Conservation (phyloP, 2,329 filamentous ascomycete genomes). For the Calonectria pauciramosa region DNA sequence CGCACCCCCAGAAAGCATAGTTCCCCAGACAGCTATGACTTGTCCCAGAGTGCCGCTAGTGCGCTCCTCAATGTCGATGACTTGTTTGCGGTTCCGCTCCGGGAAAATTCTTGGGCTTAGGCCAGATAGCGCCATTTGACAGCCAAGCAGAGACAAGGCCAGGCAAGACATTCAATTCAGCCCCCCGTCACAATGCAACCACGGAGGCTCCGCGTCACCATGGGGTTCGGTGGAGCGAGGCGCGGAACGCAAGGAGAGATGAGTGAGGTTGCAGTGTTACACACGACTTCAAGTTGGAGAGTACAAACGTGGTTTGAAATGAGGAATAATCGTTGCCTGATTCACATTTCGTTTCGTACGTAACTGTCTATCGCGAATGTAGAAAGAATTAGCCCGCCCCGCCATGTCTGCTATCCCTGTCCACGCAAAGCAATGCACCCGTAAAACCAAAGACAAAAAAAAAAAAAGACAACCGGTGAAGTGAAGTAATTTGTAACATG, state of each 20-base stretch:
- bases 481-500: slow-evolving; percentile 32
- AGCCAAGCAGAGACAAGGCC: slow-evolving; percentile 18
- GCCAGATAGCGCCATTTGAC: slow-evolving; percentile 39
- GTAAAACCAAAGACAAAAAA: slow-evolving; percentile 9
- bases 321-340: slow-evolving; percentile 14
- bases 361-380: slow-evolving; percentile 22
- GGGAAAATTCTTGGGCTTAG: slow-evolving; percentile 19
- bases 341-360: slow-evolving; percentile 24
- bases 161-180: slow-evolving; percentile 24
- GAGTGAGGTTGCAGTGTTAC: background rate
- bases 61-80: background rate
- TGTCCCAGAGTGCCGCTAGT: slow-evolving; percentile 6
- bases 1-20: slow-evolving; percentile 10
- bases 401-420: background rate
- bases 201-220: slow-evolving; percentile 18
- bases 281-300: background rate
- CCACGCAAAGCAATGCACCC: slow-evolving; percentile 14
- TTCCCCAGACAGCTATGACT: slow-evolving; percentile 9
- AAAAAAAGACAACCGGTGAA: slow-evolving; percentile 20
- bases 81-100: slow-evolving; percentile 38
- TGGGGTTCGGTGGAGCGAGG: background rate
- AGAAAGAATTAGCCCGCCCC: slow-evolving; percentile 10
- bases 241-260: background rate
- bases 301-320: background rate
- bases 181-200: slow-evolving; percentile 14